Evolutionary conservation across 2,329 filamentous ascomycete genomes (phyloP), one percentile per base, ranked within the genome.

Genomic region (Juglanconis oblonga): DNA sequence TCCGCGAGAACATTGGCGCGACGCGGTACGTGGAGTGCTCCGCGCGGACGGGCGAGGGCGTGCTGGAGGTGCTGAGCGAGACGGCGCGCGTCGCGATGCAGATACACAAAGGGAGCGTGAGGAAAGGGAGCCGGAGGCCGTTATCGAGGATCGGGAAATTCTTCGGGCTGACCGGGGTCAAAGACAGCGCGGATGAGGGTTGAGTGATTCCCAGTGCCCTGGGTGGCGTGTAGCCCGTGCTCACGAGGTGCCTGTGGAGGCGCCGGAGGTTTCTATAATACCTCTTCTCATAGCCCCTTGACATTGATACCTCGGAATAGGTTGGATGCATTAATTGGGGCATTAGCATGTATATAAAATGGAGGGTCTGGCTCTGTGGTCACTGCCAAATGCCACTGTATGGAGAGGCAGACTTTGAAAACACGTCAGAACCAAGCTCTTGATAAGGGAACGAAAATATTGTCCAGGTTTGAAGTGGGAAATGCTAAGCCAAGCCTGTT

Each of bases 111-210:
- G 61, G 59, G 24, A 48, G 29, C 24, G 14, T 24, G 14, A 62
- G 51, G 33, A 62, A 33, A 29, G 49, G 53, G 9, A 42, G 53
- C 17, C 10, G 24, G 14, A 45, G 61, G 33, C 61, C 61, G 9
- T 49, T 63, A 6, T 63, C 61, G n/a, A 50, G 61, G 58, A 63
- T 63, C 14, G 61, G 61, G 14, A 63, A 61, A 47, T 61, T 63
- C 35, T 48, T 63, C 11, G 61, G 61, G 24, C 31, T 63, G 13
- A 33, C 14, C 24, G 40, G 52, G 11, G 52, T 24, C n/a, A 53
- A 53, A 44, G 38, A 17, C 51, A 4, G 36, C 2, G 24, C 24
- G 24, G 24, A 24, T 24, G 24, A 24, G 24, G 24, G 24, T 24
- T 24, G 24, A 24, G 24, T 2, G 24, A 24, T 24, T 24, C 24